These are phyloP conservation scores for Citrus reticulata DNA, from an alignment of 345 rosid species.

Conservation along the genomic window DNA sequence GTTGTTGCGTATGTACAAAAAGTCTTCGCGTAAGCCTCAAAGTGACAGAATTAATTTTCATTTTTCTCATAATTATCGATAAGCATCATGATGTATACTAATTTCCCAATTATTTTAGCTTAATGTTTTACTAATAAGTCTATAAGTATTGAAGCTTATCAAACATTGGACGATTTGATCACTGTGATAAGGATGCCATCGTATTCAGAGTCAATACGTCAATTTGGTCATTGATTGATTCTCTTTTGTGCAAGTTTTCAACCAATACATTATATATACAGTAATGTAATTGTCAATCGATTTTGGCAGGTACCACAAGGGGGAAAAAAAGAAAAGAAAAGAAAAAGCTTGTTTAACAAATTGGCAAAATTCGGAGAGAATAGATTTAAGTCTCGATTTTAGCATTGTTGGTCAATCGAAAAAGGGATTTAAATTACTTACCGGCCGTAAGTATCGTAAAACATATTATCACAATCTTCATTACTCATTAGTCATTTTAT, in stretches of 20 bases:
- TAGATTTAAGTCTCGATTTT: no score
- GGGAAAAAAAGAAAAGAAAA: no score
- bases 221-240: neutral
- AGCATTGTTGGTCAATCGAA: no score
- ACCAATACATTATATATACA: neutral
- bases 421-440: no score
- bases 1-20: no score
- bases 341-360: neutral
- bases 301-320: neutral
- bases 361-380: neutral
- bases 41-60: no score
- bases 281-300: neutral
- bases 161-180: neutral
- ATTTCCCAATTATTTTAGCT: no score
- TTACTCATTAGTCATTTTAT: no score
- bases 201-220: neutral
- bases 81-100: neutral
- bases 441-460: no score
- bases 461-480: no score
- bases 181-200: slow-evolving; percentile 8
- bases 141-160: slow-evolving; percentile 6
- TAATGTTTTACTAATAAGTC: neutral
- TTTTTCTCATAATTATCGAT: neutral
- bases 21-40: no score
- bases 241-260: neutral